A percentile compares a stretch with the other conserved stretches of the same genome.
phyloP scores from a whole-genome alignment of 1,139 yeast species.

The Meyerozyma carpophila region DNA sequence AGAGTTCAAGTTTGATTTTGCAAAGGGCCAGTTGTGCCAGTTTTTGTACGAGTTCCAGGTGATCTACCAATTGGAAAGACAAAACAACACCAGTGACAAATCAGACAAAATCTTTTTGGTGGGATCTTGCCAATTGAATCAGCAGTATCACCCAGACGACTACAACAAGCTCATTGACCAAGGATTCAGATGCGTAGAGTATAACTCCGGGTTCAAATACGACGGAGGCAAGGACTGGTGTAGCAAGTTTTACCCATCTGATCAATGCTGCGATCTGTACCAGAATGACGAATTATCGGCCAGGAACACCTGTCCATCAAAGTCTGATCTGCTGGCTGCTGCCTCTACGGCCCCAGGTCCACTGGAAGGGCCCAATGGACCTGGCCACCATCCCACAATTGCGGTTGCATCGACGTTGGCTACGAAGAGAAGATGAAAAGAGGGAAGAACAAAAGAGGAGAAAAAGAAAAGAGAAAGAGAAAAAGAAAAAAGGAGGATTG shows the following conservation, averaged over 20 bases:
- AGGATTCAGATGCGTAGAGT: constrained; percentile 18
- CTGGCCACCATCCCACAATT: not conserved
- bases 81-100: constrained; percentile 6
- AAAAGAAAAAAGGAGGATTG: not conserved
- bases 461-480: too few species aligned
- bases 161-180: constrained; percentile 9
- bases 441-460: too few species aligned
- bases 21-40: constrained; percentile 15
- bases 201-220: constrained; percentile 15
- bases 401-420: not conserved
- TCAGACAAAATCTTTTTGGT: constrained; percentile 17
- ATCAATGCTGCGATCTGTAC: constrained; percentile 12
- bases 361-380: not conserved
- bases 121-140: constrained; percentile 15
- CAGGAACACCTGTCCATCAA: constrained; percentile 14
- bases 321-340: constrained; percentile 2
- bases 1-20: constrained; percentile 15
- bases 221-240: constrained; percentile 20
- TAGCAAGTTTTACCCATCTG: constrained; percentile 12
- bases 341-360: constrained; percentile 3
- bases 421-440: not conserved
- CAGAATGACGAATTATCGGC: constrained; percentile 11
- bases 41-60: constrained; percentile 17
- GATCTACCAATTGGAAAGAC: constrained; percentile 13
- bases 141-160: constrained; percentile 11